These are phyloP conservation scores for Xerocomus spinulosus DNA, from an alignment of 768 basidiomycete genomes.

Conservation along the genomic window DNA sequence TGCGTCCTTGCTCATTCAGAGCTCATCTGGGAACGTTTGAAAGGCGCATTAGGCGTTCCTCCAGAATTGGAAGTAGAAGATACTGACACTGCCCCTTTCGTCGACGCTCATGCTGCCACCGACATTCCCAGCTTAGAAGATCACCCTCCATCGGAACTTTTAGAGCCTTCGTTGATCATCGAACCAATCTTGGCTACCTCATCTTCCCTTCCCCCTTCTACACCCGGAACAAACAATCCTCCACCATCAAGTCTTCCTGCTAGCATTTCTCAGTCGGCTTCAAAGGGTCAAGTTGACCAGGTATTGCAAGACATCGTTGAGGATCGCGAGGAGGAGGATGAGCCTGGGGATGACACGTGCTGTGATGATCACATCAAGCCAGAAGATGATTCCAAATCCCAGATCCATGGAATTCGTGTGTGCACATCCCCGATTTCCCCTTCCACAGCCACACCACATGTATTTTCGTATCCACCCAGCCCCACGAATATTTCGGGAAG, in stretches of 20 bases:
- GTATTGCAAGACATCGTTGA: conserved; percentile 53
- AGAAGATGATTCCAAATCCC: conserved; percentile 22
- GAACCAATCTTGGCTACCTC: conserved; percentile 48
- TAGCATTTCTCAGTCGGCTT: conserved; percentile 28
- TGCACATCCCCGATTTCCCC: conserved; percentile 38
- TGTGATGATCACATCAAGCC: conserved; percentile 18
- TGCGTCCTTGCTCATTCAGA: conserved; percentile 77
- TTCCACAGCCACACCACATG: conserved; percentile 24
- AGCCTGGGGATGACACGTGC: conserved; percentile 14
- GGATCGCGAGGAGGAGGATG: conserved; percentile 48
- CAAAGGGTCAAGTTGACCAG: conserved; percentile 24
- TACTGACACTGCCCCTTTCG: background rate
- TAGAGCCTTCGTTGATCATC: conserved; percentile 33
- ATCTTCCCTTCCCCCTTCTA: conserved; percentile 20
- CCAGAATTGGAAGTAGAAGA: conserved; percentile 73
- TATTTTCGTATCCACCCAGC: conserved; percentile 22
- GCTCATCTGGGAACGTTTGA: conserved; percentile 88
- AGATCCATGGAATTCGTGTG: conserved; percentile 57
- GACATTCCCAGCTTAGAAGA: too few relatives aligned
- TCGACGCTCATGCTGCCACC: background rate
- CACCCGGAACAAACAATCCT: conserved; percentile 27
- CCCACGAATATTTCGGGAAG: conserved; percentile 17
- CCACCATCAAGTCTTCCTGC: conserved; percentile 37
- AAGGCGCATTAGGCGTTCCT: conserved; percentile 82
- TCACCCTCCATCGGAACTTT: too few relatives aligned